Evolutionary conservation across 108 stramenopile species (phyloP), one percentile per base, ranked within the genome.

Genomic region (Hondaea fermentalgiana): DNA sequence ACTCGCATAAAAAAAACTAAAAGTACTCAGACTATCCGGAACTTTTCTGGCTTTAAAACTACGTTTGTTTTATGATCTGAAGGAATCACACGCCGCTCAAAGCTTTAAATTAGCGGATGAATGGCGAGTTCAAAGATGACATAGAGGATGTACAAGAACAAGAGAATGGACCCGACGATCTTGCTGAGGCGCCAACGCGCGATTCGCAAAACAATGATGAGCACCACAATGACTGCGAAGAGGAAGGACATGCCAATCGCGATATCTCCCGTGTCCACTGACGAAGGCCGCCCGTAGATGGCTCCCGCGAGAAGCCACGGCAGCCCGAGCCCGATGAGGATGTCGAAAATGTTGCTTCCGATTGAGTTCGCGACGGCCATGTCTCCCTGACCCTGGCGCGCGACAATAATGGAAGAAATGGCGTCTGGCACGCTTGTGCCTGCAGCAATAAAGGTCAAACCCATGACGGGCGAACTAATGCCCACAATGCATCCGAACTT

Each of bases 371-470:
- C 72, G 5, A 96, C 96, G 21, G 96, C 96, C 95, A 96, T 96
- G 89, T 96, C 95, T 29, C 96, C 96, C 69, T 94, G 91, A 45
- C 96, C 96, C 91, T 94, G 91, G 90, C 92, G 91, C 21, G 95
- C 96, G 5, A 96, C 96, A 91, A 96, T 95, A 57, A 96, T 95
- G 91, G 94, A 95, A 4, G 95, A 94, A 19, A 96, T 89, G 58
- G 95, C 92, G 88, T 96, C 96, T 28, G 96, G 96, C 6, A 96
- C 95, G 21, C 94, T 94, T 5, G 96, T 96, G 43, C 96, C 96
- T 12, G 96, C 96, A 23, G 96, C 96, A 35, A 96, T 72, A 47
- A 96, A 91, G 4, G 96, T 96, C 72, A 95, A 91, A 12, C 95
- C 96, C 96, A 96, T 96, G 44, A 96, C 89, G 25, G 94, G 90